These are phyloP conservation scores for Calonectria leucothoes DNA, from an alignment of 2,329 filamentous ascomycete species.

Conservation along the genomic window DNA sequence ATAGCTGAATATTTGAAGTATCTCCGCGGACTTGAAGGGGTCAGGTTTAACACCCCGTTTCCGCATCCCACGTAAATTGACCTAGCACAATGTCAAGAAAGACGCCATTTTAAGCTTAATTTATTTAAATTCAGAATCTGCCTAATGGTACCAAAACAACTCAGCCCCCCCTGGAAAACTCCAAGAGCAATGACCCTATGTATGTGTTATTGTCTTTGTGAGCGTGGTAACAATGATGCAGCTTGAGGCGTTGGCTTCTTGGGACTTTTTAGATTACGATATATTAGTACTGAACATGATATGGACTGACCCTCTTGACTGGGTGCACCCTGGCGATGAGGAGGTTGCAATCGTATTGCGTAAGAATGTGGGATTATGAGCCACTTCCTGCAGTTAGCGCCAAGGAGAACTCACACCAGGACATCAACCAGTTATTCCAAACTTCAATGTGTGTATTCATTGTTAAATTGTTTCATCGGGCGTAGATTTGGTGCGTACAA, in stretches of 20 bases:
- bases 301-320: neutral
- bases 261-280: neutral
- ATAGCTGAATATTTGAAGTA: neutral
- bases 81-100: too few species aligned
- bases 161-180: neutral
- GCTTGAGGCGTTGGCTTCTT: neutral
- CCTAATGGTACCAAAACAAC: neutral
- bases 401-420: too few species aligned
- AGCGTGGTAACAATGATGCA: neutral
- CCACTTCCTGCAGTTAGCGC: neutral
- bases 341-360: slow-evolving; percentile 3
- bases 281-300: neutral
- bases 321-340: neutral
- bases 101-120: neutral
- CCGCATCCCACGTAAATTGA: neutral
- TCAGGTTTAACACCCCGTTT: neutral
- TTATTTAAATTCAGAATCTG: neutral
- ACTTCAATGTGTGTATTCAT: too few species aligned
- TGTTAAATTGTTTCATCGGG: too few species aligned
- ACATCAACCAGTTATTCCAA: neutral
- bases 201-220: neutral
- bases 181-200: neutral
- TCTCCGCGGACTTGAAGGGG: neutral
- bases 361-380: slow-evolving; percentile 20
- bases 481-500: too few species aligned